Conservation (phyloP, 2,329 filamentous ascomycete species). For the Trichoderma semiorbis region DNA sequence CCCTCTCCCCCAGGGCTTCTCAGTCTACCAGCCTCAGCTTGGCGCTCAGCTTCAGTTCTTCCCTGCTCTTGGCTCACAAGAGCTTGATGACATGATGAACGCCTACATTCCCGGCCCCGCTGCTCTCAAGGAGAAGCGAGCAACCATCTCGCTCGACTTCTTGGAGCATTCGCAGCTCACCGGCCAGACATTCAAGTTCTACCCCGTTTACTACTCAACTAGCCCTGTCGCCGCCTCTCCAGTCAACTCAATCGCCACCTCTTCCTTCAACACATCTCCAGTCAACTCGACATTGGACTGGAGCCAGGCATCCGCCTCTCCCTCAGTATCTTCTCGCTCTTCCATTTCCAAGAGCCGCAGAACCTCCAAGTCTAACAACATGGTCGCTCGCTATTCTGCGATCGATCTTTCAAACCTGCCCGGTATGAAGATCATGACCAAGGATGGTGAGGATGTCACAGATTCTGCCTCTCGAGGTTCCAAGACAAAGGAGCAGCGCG, state of each 20-base stretch:
- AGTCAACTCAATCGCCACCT: constrained; percentile 46
- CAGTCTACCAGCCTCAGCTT: constrained; percentile 56
- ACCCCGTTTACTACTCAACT: constrained; percentile 46
- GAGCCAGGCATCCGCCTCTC: constrained; percentile 35
- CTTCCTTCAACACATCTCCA: constrained; percentile 48
- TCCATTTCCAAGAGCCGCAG: constrained; percentile 26
- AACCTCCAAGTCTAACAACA: constrained; percentile 25
- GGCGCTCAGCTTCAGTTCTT: constrained; percentile 61
- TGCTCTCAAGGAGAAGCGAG: constrained; percentile 57
- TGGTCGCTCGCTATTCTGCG: constrained; percentile 29
- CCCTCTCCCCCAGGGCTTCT: constrained; percentile 48
- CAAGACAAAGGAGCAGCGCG: constrained; percentile 66
- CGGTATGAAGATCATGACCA: constrained; percentile 65
- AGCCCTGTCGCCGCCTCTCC: constrained; percentile 39
- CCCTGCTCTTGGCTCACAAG: constrained; percentile 59
- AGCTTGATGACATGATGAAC: constrained; percentile 59
- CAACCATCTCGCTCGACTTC: constrained; percentile 57
- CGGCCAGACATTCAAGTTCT: constrained; percentile 60
- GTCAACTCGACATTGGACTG: constrained; percentile 48
- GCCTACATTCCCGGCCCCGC: constrained; percentile 53
- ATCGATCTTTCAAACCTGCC: constrained; percentile 52
- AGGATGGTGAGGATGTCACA: constrained; percentile 60
- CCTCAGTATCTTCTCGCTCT: constrained; percentile 30
- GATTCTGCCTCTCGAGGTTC: constrained; percentile 59
- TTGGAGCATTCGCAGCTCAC: constrained; percentile 51